These are phyloP conservation scores for Rhodotorula babjevae DNA, from an alignment of 768 basidiomycete species.

Conservation along the genomic window DNA sequence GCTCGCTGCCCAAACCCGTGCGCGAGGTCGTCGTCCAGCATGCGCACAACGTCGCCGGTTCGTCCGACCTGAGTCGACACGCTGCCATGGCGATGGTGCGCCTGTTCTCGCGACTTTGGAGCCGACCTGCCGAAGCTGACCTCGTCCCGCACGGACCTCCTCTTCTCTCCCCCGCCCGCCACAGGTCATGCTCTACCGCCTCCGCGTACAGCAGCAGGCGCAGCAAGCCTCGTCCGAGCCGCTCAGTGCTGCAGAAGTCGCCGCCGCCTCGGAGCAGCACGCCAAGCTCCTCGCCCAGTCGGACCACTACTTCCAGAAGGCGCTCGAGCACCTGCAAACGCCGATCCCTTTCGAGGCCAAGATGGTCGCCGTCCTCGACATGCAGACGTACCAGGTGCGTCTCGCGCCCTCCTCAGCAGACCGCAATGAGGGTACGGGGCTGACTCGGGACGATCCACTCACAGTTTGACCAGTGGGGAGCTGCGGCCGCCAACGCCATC, in stretches of 20 bases:
- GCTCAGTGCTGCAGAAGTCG: not conserved
- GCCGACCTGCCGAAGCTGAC: too few species aligned
- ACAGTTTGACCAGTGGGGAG: slow-evolving; percentile 28
- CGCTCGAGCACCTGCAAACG: slow-evolving; percentile 26
- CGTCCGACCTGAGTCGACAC: slow-evolving; percentile 17
- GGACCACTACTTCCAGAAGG: slow-evolving; percentile 27
- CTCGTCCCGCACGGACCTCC: too few species aligned
- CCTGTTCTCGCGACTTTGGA: too few species aligned
- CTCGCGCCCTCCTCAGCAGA: not conserved
- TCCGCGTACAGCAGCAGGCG: slow-evolving; percentile 13
- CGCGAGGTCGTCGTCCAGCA: slow-evolving; percentile 26
- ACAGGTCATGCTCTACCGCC: slow-evolving; percentile 31
- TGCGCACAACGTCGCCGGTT: slow-evolving; percentile 16
- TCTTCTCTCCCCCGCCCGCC: not conserved
- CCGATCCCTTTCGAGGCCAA: slow-evolving; percentile 36
- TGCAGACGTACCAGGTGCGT: slow-evolving; percentile 31
- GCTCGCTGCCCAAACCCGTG: slow-evolving; percentile 31
- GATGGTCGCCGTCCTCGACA: slow-evolving; percentile 22
- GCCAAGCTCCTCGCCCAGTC: slow-evolving; percentile 23
- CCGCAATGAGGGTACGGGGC: too few species aligned
- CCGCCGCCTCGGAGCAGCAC: slow-evolving; percentile 8
- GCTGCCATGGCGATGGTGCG: slow-evolving; percentile 32
- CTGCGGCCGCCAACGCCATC: slow-evolving; percentile 24
- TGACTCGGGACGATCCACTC: not conserved
- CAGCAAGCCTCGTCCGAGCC: not conserved